These are phyloP conservation scores for Fusarium sp. DNA, from an alignment of 2,329 filamentous ascomycete species.

Conservation along the genomic window DNA sequence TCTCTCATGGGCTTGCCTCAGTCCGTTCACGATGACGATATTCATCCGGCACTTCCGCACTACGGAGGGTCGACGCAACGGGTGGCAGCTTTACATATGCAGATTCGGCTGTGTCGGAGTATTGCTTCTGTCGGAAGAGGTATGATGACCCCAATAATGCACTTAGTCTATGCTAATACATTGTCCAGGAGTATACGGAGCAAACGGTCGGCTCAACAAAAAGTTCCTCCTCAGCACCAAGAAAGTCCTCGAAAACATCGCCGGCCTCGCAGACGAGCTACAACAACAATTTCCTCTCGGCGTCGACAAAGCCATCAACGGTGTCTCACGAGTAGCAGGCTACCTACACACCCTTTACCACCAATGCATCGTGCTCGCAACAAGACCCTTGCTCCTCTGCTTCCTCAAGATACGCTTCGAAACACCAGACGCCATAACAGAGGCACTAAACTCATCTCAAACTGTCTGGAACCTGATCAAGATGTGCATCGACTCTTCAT, in stretches of 20 bases:
- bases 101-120: constrained; percentile 46
- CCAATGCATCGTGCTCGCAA: constrained; percentile 50
- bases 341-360: constrained; percentile 51
- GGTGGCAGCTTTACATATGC: constrained; percentile 48
- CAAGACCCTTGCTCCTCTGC: constrained; percentile 48
- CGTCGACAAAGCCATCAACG: constrained; percentile 47
- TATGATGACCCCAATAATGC: neutral
- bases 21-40: constrained; percentile 62
- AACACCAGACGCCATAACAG: constrained; percentile 36
- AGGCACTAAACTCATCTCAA: constrained; percentile 53
- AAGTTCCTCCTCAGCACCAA: constrained; percentile 49
- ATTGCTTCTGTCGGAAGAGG: constrained; percentile 50
- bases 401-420: constrained; percentile 49
- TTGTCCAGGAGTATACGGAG: constrained; percentile 45
- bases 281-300: constrained; percentile 46
- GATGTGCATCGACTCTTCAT: constrained; percentile 51
- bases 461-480: constrained; percentile 50
- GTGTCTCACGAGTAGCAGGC: constrained; percentile 47
- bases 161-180: neutral
- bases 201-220: constrained; percentile 46
- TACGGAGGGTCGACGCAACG: constrained; percentile 45
- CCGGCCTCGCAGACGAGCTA: constrained; percentile 47
- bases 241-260: constrained; percentile 45
- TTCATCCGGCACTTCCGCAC: constrained; percentile 54
- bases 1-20: constrained; percentile 64